These are phyloP conservation scores for Eucalyptus pauciflora DNA, from an alignment of 345 rosid species.

Conservation along the genomic window DNA sequence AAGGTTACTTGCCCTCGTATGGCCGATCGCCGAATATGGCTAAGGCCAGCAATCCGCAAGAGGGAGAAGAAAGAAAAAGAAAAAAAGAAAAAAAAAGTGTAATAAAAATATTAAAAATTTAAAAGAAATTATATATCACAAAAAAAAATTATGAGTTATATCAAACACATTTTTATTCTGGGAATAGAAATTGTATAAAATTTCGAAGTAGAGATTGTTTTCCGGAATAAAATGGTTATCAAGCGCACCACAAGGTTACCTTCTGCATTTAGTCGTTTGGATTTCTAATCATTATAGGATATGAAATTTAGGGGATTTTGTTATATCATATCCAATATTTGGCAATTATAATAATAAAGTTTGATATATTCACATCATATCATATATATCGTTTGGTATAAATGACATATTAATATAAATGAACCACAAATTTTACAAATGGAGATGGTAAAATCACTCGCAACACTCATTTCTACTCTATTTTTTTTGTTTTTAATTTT, in stretches of 20 bases:
- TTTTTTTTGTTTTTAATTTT: fast-evolving
- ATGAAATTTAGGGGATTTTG: fast-evolving
- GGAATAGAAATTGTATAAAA: fast-evolving
- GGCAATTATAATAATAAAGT: fast-evolving
- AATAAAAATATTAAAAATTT: too few relatives aligned
- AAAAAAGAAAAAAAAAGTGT: fast-evolving
- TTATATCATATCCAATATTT: too few relatives aligned
- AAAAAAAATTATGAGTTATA: fast-evolving
- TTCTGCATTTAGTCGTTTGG: fast-evolving
- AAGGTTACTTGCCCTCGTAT: too few relatives aligned
- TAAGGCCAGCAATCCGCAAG: fast-evolving
- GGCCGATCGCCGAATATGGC: too few relatives aligned
- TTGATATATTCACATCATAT: fast-evolving
- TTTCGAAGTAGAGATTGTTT: too few relatives aligned
- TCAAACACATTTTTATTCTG: fast-evolving
- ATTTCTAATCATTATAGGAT: too few relatives aligned
- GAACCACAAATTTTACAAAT: too few relatives aligned
- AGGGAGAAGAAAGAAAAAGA: fast-evolving
- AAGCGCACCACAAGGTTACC: fast-evolving
- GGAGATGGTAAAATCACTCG: fast-evolving
- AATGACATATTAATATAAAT: too few relatives aligned
- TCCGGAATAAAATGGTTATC: fast-evolving
- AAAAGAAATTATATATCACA: fast-evolving
- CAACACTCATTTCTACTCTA: fast-evolving
- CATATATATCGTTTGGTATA: fast-evolving